These are phyloP conservation scores for Penicillium sp. DNA, from an alignment of 2,329 filamentous ascomycete genomes.

Conservation along the genomic window DNA sequence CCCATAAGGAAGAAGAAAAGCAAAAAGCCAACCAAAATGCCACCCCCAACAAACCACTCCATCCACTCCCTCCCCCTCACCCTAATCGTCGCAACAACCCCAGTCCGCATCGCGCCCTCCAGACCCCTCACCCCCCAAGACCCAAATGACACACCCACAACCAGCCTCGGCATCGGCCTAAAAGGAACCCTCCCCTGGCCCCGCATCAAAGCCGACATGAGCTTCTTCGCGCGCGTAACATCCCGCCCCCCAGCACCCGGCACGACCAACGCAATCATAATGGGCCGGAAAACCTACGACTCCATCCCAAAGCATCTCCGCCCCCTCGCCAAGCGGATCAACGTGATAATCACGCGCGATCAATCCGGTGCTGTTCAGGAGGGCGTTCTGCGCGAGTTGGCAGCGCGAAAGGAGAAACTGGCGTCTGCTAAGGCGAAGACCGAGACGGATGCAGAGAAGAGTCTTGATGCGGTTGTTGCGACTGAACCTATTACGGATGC, in stretches of 20 bases:
- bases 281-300: conserved; percentile 97
- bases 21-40: conserved; percentile 19
- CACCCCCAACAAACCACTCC: conserved; percentile 15
- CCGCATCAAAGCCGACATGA: conserved; percentile 83
- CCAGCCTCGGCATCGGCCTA: conserved; percentile 78
- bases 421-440: conserved; percentile 16
- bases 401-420: conserved; percentile 24
- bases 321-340: conserved; percentile 73
- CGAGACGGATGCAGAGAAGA: conserved; percentile 1
- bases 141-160: conserved; percentile 67
- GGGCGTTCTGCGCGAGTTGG: conserved; percentile 35
- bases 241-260: conserved; percentile 49
- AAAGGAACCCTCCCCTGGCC: conserved; percentile 81
- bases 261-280: conserved; percentile 71
- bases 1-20: neutral
- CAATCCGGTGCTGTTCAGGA: conserved; percentile 27
- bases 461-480: neutral
- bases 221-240: conserved; percentile 88
- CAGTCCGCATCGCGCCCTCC: conserved; percentile 46
- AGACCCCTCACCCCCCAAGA: conserved; percentile 1
- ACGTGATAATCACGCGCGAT: conserved; percentile 68
- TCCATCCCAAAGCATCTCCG: conserved; percentile 74
- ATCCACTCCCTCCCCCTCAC: conserved; percentile 58
- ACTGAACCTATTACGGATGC: conserved; percentile 30
- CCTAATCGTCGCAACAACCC: conserved; percentile 86